These are phyloP conservation scores for Yamadazyma triangularis DNA, from an alignment of 1,139 yeast species.

Conservation along the genomic window DNA sequence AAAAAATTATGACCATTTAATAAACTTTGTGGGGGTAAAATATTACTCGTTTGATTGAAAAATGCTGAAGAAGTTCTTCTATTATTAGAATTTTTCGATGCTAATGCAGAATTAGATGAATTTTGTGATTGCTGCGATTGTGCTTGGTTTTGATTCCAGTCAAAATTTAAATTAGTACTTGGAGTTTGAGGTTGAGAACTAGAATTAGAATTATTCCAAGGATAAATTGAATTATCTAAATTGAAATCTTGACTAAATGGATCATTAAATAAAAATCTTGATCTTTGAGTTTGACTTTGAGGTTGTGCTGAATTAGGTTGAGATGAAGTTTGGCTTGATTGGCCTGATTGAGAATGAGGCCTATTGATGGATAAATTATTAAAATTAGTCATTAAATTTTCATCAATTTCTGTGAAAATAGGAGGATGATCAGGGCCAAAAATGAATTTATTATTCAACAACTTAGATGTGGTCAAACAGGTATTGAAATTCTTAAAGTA, in stretches of 20 bases:
- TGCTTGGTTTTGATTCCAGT: conserved; percentile 24
- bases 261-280: conserved; percentile 68
- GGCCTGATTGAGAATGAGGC: conserved; percentile 1
- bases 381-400: conserved; percentile 15
- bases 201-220: conserved; percentile 10
- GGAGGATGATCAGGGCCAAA: conserved; percentile 60
- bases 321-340: conserved; percentile 1
- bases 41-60: conserved; percentile 15
- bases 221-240: conserved; percentile 1
- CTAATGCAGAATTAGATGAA: conserved; percentile 4
- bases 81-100: conserved; percentile 6
- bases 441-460: conserved; percentile 59
- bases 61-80: conserved; percentile 36
- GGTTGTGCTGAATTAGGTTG: conserved; percentile 13
- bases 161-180: conserved; percentile 30
- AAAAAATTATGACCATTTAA: conserved; percentile 6
- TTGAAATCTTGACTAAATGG: conserved; percentile 34
- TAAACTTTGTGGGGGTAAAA: conserved; percentile 9
- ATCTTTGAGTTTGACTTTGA: conserved; percentile 25
- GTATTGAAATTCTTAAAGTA: conserved; percentile 60
- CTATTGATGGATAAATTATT: conserved; percentile 25
- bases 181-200: conserved; percentile 38
- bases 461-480: conserved; percentile 67
- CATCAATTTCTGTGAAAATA: conserved; percentile 45
- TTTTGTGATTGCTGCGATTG: conserved; percentile 2